These are phyloP conservation scores for Calonectria pseudoreteaudii DNA, from an alignment of 2,329 filamentous ascomycete species.

Conservation along the genomic window DNA sequence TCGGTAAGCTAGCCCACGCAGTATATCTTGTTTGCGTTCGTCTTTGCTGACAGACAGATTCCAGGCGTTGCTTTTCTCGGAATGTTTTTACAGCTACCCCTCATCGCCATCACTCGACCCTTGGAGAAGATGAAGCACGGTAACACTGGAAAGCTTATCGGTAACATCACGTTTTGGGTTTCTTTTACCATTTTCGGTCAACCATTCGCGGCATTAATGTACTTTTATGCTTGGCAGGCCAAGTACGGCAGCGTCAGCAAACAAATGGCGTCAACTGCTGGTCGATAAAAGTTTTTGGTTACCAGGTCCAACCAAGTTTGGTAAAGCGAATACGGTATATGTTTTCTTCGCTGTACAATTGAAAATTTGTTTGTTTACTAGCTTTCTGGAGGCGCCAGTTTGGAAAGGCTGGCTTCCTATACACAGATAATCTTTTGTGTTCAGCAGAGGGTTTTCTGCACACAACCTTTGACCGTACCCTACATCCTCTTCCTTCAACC, in stretches of 20 bases:
- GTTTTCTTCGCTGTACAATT: not conserved
- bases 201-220: slow-evolving; percentile 89
- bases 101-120: slow-evolving; percentile 84
- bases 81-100: slow-evolving; percentile 92
- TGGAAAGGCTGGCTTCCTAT: not conserved
- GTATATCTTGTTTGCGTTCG: not conserved
- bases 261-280: slow-evolving; percentile 38
- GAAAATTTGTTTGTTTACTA: not conserved
- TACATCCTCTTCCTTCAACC: slow-evolving; percentile 25
- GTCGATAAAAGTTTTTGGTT: slow-evolving; percentile 13
- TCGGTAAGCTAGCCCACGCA: slow-evolving; percentile 67
- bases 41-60: slow-evolving; percentile 21
- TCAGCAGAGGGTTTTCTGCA: not conserved
- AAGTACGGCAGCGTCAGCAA: slow-evolving; percentile 89
- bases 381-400: not conserved
- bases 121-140: slow-evolving; percentile 83
- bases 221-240: slow-evolving; percentile 98
- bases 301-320: not conserved
- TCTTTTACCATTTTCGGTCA: slow-evolving; percentile 96
- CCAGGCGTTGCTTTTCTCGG: slow-evolving; percentile 89
- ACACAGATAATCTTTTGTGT: not conserved
- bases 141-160: slow-evolving; percentile 78
- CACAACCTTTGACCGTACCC: not conserved
- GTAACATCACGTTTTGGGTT: slow-evolving; percentile 96
- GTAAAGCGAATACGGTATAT: not conserved